Evolutionary conservation across 352 stramenopile genomes (phyloP).

Genomic region (Globisporangium acanthophoron): DNA sequence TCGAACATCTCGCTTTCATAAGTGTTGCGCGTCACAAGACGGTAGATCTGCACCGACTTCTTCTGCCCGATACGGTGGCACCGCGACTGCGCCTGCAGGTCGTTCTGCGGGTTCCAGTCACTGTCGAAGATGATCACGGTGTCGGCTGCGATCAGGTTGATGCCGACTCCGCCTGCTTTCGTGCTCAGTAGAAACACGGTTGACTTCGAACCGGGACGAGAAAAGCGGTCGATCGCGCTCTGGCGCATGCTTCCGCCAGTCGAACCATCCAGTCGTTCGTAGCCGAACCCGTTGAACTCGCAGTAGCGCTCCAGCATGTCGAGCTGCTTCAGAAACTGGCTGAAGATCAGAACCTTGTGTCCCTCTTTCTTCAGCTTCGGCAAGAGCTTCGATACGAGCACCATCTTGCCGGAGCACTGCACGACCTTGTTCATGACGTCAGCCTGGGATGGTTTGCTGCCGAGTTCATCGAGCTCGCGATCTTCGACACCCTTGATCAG

Average conservation of each 20-base stretch:
- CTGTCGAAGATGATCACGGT: constrained; percentile 99
- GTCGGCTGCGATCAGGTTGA: constrained; percentile 98
- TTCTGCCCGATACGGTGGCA: constrained; percentile 99
- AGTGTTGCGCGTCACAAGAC: constrained; percentile 96
- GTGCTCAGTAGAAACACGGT: constrained; percentile 99
- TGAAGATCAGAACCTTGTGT: constrained; percentile 95
- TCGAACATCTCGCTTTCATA: constrained; percentile 99
- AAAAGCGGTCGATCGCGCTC: constrained; percentile 96
- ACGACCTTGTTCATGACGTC: constrained; percentile 84
- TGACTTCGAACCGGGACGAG: constrained; percentile 90
- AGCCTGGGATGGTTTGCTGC: constrained; percentile 31
- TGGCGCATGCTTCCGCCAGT: constrained; percentile 87
- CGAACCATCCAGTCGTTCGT: constrained; percentile 88
- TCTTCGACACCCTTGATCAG: constrained; percentile 95
- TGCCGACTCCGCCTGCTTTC: constrained; percentile 96
- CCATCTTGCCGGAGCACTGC: constrained; percentile 82
- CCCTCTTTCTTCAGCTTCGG: constrained; percentile 90
- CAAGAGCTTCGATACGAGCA: constrained; percentile 88
- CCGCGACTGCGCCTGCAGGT: constrained; percentile 83
- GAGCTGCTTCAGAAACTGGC: constrained; percentile 92
- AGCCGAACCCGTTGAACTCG: constrained; percentile 84
- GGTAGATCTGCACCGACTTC: constrained; percentile 97
- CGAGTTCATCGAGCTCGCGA: constrained; percentile 73
- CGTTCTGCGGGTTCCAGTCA: constrained; percentile 99
- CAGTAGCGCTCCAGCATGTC: constrained; percentile 94